Evolutionary conservation across 108 stramenopile species (phyloP), one percentile per base, ranked within the genome.

Genomic region (Cyclotella baltica): DNA sequence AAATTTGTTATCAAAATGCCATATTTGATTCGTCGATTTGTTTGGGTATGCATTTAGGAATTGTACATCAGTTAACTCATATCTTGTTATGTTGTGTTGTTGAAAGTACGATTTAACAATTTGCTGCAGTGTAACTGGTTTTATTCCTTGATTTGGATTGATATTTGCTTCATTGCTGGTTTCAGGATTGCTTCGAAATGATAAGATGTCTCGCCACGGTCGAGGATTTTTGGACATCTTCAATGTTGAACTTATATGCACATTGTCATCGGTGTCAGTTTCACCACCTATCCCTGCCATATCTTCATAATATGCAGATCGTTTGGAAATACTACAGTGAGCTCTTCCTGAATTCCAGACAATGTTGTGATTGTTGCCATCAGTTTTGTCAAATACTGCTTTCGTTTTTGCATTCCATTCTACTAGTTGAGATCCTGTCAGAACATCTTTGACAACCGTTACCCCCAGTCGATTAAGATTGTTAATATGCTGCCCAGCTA

Each of bases 311-410:
- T 70, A 59, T 27, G 52, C 36, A 51, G 68, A 51, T 28, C 50
- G 34, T 38, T 78, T 66, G 51, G 77, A 71, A 35, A 78, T 66
- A 55, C 38, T 55, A 23, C 27, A 78, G 62, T 78, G 70, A n/a
- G 70, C 62, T 57, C 77, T 53, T 27, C 77, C 77, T n/a, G 77
- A 71, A 57, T 72, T 63, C 77, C 77, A 78, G 38, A 57, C 63
- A 33, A 72, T 66, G 22, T 71, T 78, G 18, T 64, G 50, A 31
- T 56, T 35, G 34, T 31, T 62, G 31, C 29, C 57, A 36, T 51
- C 6, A 53, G 51, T 27, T 46, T 10, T 62, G 40, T 47, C 63
- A 56, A 66, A 78, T 71, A n/a, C 52, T 56, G 52, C 61, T 47
- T 66, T 78, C 4, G 62, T 57, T 33, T 13, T 65, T 57, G 51